A percentile compares a stretch with the other conserved stretches of the same genome.
phyloP scores from a whole-genome alignment of 192 early-diverging fungal genomes.

The Paraglomus brasilianum region DNA sequence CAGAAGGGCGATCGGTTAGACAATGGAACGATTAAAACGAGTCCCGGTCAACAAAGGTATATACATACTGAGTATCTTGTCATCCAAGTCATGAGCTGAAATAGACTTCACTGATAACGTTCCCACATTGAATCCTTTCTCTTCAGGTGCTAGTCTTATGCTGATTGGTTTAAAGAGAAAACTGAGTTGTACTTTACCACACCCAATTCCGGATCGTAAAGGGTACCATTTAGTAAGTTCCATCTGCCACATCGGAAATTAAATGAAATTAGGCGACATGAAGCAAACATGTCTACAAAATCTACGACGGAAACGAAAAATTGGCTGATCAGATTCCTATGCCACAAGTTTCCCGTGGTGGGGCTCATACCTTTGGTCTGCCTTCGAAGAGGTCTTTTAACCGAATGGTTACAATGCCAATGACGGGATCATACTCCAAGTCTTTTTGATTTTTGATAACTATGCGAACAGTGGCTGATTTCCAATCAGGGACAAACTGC shows the following conservation, averaged over 20 bases:
- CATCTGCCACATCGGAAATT: slow-evolving; percentile 9
- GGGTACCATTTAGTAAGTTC: slow-evolving; percentile 18
- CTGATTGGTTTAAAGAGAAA: slow-evolving; percentile 11
- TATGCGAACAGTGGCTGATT: slow-evolving; percentile 4
- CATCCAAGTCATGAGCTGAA: neutral
- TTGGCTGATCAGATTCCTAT: too few relatives aligned
- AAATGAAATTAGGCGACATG: too few relatives aligned
- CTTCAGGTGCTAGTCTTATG: slow-evolving; percentile 8
- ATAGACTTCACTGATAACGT: slow-evolving; percentile 13
- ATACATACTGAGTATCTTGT: neutral
- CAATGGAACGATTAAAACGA: neutral
- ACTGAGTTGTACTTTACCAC: slow-evolving; percentile 24
- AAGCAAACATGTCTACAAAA: too few relatives aligned
- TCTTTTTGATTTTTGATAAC: slow-evolving; percentile 26
- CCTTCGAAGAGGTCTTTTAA: slow-evolving; percentile 22
- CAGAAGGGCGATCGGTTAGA: too few relatives aligned
- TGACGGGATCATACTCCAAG: slow-evolving; percentile 29
- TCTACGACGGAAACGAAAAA: too few relatives aligned
- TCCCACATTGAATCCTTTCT: slow-evolving; percentile 29
- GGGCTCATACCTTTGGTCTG: slow-evolving; percentile 5
- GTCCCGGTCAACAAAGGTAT: neutral
- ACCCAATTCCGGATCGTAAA: slow-evolving; percentile 23
- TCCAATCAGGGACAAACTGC: slow-evolving; percentile 28
- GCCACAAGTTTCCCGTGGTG: too few relatives aligned
- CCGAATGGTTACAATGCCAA: slow-evolving; percentile 17